Evolutionary conservation across 2,329 filamentous ascomycete genomes (phyloP), one percentile per base, ranked within the genome.

Genomic region (Sphaerulina musiva): DNA sequence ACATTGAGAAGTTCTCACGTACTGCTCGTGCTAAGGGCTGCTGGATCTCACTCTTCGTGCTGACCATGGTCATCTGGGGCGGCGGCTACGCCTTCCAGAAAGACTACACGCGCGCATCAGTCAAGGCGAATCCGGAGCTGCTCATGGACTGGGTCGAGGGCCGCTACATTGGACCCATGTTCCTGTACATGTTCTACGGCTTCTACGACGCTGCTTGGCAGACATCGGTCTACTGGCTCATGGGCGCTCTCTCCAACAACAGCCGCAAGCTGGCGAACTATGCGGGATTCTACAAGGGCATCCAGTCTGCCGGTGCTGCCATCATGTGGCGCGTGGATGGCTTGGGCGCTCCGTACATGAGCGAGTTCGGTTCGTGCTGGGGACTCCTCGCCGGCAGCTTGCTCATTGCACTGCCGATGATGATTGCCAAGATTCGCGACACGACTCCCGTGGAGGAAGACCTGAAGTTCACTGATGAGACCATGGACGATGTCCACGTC

Each of bases 231-330:
- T 96, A 97, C 78, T 96, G 91, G 91, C 91, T 86, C 76, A 95
- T 97, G 86, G 92, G 92, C 48, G 82, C 91, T 6, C 78, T 96
- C 42, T 91, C 88, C 68, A 97, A 97, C 80, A 95, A 92, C 59
- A 83, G 87, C 57, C 89, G 91, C 70, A 92, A 90, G 71, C 81
- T 92, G 29, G 91, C 92, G 74, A 95, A 96, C 76, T 86, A 92
- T 66, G 87, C 89, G 41, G 91, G 88, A 59, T 91, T 87, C 76
- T 93, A 93, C 80, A 93, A 93, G 75, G 85, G 85, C 48, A 87
- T 95, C 60, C 89, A 95, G 71, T 92, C 87, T n/a, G 88, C 87
- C 14, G 89, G 89, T 63, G 84, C 85, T 2, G 89, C 87, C 55
- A 80, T 91, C 64, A 86, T 82, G 65, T 87, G 82, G 83, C 80